phyloP scores from a whole-genome alignment of 2,329 filamentous ascomycete species.

The Dothideomycetes sp. region DNA sequence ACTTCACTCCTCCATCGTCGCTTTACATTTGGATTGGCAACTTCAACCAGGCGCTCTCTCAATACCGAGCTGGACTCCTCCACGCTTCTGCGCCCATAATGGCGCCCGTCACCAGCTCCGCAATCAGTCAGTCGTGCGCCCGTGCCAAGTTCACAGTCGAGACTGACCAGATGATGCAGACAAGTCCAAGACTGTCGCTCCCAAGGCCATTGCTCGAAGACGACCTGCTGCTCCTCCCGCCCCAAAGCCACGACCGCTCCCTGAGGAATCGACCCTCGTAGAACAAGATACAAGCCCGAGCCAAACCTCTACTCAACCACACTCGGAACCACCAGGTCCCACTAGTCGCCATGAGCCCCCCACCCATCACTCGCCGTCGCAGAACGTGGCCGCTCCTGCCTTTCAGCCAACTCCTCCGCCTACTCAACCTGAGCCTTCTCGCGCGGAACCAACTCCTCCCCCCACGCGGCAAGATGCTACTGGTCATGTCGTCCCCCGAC shows the following conservation, averaged over 20 bases:
- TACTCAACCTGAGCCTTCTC: not conserved
- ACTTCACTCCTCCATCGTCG: too few species aligned
- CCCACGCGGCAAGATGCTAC: not conserved
- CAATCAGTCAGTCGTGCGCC: conserved; percentile 32
- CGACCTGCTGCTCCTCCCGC: conserved; percentile 21
- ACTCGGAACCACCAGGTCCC: not conserved
- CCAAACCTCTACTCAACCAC: not conserved
- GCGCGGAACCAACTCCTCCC: not conserved
- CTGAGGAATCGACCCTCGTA: too few species aligned
- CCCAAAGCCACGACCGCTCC: conserved; percentile 5
- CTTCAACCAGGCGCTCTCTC: too few species aligned
- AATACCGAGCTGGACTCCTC: not conserved
- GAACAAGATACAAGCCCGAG: not conserved
- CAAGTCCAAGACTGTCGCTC: conserved; percentile 36
- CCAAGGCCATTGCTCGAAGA: conserved; percentile 34
- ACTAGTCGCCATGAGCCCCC: not conserved
- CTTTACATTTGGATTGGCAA: too few species aligned
- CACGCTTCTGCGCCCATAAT: conserved; percentile 16
- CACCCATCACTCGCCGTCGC: too few species aligned
- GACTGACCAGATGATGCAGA: conserved; percentile 16
- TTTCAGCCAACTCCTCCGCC: conserved; percentile 6
- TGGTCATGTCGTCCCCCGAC: not conserved
- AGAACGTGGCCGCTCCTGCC: not conserved
- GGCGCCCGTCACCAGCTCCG: conserved; percentile 42
- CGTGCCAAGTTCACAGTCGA: conserved; percentile 11